Base-by-base conservation (phyloP, 768 basidiomycete species). In the Panellus pusillus region DNA sequence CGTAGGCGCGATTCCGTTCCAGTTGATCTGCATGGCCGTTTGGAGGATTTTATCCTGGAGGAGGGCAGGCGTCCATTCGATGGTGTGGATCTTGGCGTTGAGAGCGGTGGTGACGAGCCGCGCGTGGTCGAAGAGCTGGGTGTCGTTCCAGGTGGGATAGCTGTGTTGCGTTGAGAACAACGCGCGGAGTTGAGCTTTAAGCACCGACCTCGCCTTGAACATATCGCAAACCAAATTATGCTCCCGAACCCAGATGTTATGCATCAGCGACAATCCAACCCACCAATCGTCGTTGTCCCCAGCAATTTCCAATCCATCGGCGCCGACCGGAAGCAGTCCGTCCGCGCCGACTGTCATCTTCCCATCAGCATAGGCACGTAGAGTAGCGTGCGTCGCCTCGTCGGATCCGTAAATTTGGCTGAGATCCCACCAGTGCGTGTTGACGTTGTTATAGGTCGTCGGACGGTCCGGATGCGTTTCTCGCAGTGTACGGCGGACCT, bases 61-160 rank as follows among this genome's bases (percentile, higher is more conserved):
- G 2, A 59, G 36, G 6, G 57, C 57, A 11, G 57, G 52, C 1
- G 57, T 59, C 57, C 57, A 59, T 35, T 59, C 57, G 24, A 59
- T 52, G 13, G 57, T 59, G 49, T 59, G 57, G 19, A 59, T 44
- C n/a, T 59, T 59, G 40, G 57, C 53, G 18, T 59, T 59, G 38
- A 59, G 47, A 3, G 57, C 57, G 9, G 53, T 47, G 6, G 57
- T 55, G n/a, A 59, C 50, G 28, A 59, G 57, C 2, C 57, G 57
- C 6, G 57, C 57, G 20, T 52, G 57, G 45, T 59, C 57, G 20
- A 47, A 59, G 12, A 55, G 42, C n/a, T 59, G n/a, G 13, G 18
- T 19, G 41, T 59, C 57, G 49, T 9, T 54, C 57, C 57, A 59
- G 1, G 36, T 32, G 3, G 57, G 57, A 17, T 59, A n/a, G 37